Evolutionary conservation across 805 yeast genomes (phyloP).

Genomic region (Pichia kluyveri): DNA sequence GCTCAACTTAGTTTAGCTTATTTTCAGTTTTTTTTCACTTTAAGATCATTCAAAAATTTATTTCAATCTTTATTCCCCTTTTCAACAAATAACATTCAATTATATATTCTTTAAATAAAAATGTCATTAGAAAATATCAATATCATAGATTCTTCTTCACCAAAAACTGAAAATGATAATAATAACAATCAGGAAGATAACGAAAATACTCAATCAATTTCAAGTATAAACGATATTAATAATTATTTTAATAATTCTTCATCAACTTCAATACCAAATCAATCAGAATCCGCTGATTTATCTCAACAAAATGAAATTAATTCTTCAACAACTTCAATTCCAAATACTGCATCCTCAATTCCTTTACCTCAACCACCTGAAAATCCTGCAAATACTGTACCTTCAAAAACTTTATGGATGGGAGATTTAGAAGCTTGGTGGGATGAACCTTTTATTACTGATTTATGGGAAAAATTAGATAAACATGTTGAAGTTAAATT

Average conservation of each 20-base stretch:
- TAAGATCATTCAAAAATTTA: no score
- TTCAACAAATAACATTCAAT: no score
- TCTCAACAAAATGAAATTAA: background rate
- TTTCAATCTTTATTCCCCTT: no score
- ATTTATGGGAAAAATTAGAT: constrained; percentile 52
- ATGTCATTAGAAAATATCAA: background rate
- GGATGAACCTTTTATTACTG: constrained; percentile 50
- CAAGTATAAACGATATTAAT: no score
- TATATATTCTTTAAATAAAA: background rate
- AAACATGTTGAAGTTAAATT: constrained; percentile 57
- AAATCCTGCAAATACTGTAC: constrained; percentile 37
- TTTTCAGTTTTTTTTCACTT: no score
- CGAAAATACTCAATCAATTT: no score
- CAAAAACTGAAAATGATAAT: background rate
- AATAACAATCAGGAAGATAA: no score
- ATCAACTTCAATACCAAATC: no score
- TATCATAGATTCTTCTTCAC: background rate
- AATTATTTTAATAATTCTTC: no score
- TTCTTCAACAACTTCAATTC: constrained; percentile 2
- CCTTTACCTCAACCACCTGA: constrained; percentile 46
- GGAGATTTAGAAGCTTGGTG: constrained; percentile 79
- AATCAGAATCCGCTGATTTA: no score
- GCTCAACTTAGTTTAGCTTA: no score
- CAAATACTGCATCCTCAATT: constrained; percentile 13
- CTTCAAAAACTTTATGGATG: constrained; percentile 79